A percentile compares a stretch with the other conserved stretches of the same genome.
phyloP scores from a whole-genome alignment of 2,329 filamentous ascomycete genomes.

The Didymella arachidicola region DNA sequence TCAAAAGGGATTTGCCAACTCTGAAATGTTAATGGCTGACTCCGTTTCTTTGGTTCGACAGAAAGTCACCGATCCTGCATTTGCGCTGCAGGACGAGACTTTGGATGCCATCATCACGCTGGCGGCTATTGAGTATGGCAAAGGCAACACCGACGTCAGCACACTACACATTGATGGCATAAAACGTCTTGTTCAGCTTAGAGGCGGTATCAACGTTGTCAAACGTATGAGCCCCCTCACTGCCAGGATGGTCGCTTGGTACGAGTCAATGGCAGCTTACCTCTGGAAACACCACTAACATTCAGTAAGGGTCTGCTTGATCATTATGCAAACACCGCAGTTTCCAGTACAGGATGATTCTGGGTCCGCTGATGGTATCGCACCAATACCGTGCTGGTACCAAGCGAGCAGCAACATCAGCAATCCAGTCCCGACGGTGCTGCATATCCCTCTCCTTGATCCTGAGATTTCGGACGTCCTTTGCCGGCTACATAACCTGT shows the following conservation, averaged over 20 bases:
- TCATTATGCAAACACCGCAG: conserved; percentile 62
- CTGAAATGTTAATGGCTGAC: conserved; percentile 65
- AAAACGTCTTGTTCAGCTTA: conserved; percentile 58
- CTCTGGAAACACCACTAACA: conserved; percentile 6
- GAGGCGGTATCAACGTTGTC: conserved; percentile 61
- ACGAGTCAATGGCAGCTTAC: conserved; percentile 25
- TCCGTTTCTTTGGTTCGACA: conserved; percentile 62
- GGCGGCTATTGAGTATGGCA: conserved; percentile 66
- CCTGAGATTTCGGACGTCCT: conserved; percentile 50
- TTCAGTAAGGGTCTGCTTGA: conserved; percentile 63
- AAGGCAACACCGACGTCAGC: conserved; percentile 58
- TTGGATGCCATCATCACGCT: conserved; percentile 66
- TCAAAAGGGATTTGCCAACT: conserved; percentile 61
- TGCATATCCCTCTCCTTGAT: conserved; percentile 44
- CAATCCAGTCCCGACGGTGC: conserved; percentile 19
- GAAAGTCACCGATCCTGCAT: conserved; percentile 57
- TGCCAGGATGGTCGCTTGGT: conserved; percentile 65
- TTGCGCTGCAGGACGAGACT: conserved; percentile 63
- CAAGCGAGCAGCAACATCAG: conserved; percentile 30
- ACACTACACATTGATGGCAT: conserved; percentile 61
- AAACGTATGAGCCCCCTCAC: conserved; percentile 61
- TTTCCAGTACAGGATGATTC: conserved; percentile 61
- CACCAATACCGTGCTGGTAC: conserved; percentile 60
- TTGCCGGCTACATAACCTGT: conserved; percentile 56
- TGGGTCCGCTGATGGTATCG: conserved; percentile 59